Conservation (phyloP, 225 moss, liverwort and hornwort species). For the Marchantia paleacea region DNA sequence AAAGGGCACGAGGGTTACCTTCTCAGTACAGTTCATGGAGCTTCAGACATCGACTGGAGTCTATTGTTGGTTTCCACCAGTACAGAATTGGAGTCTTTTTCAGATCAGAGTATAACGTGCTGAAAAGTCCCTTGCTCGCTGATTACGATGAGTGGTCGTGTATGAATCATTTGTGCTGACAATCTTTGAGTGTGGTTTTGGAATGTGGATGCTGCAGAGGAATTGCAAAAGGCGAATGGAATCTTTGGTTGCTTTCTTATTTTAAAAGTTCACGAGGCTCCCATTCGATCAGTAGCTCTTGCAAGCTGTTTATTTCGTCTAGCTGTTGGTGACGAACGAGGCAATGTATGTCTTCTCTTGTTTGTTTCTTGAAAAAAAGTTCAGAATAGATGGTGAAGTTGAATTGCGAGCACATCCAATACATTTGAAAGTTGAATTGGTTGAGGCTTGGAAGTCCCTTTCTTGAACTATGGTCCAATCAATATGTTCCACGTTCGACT, state of each 20-base stretch:
- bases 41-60: too few relatives aligned
- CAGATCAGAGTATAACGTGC: neutral
- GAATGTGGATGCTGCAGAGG: slow-evolving; percentile 43
- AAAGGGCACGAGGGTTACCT: too few relatives aligned
- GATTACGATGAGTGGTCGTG: neutral
- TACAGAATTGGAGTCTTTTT: neutral
- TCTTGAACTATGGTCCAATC: neutral
- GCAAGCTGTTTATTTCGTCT: slow-evolving; percentile 59
- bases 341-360: slow-evolving; percentile 49
- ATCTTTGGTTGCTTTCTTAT: slow-evolving; percentile 66
- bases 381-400: neutral
- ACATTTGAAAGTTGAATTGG: neutral
- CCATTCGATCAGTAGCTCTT: slow-evolving; percentile 58
- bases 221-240: slow-evolving; percentile 48
- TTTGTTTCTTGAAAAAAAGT: too few relatives aligned
- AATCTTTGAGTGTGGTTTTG: neutral
- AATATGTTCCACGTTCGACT: neutral
- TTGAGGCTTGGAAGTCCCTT: neutral
- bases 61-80: neutral
- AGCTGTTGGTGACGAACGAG: slow-evolving; percentile 76
- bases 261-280: slow-evolving; percentile 57
- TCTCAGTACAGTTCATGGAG: too few relatives aligned
- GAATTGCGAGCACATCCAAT: neutral
- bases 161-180: neutral
- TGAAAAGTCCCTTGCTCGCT: neutral